Conservation (phyloP, 1,139 yeast genomes). For the Kodamaea suecica region DNA sequence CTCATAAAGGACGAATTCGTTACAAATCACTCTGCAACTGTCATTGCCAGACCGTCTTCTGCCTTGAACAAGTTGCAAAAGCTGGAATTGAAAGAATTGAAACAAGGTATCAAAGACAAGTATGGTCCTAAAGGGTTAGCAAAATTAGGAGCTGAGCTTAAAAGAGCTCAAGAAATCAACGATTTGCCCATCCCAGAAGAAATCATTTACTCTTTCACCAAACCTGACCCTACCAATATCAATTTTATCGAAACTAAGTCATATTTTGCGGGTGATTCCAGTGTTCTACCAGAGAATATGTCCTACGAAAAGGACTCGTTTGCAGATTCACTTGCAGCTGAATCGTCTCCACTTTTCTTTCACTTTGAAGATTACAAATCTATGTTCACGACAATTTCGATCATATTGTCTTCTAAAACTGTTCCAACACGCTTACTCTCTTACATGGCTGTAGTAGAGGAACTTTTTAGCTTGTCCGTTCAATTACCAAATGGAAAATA, state of each 20-base stretch:
- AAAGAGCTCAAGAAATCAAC: constrained; percentile 63
- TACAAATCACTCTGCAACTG: constrained; percentile 65
- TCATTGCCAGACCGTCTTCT: constrained; percentile 74
- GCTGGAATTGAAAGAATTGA: constrained; percentile 46
- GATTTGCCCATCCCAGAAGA: constrained; percentile 73
- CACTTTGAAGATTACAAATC: constrained; percentile 81
- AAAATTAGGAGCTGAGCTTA: constrained; percentile 47
- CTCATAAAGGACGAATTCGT: constrained; percentile 55
- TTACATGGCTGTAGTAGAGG: constrained; percentile 62
- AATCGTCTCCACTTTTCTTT: constrained; percentile 57
- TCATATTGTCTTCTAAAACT: constrained; percentile 62
- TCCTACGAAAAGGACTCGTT: constrained; percentile 15
- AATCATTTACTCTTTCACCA: constrained; percentile 55
- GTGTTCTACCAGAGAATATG: constrained; percentile 1
- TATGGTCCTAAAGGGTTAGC: constrained; percentile 63
- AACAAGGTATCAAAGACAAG: constrained; percentile 46
- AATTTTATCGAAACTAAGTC: constrained; percentile 69
- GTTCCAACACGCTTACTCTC: constrained; percentile 60
- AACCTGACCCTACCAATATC: constrained; percentile 75
- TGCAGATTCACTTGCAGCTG: constrained; percentile 17
- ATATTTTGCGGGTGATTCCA: constrained; percentile 45
- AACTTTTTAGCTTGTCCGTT: constrained; percentile 70
- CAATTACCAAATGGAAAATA: constrained; percentile 52
- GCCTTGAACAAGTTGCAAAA: constrained; percentile 53
- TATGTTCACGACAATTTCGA: constrained; percentile 70